Conservation (phyloP, 164 flowering plant genomes). For the Annona cherimola region DNA sequence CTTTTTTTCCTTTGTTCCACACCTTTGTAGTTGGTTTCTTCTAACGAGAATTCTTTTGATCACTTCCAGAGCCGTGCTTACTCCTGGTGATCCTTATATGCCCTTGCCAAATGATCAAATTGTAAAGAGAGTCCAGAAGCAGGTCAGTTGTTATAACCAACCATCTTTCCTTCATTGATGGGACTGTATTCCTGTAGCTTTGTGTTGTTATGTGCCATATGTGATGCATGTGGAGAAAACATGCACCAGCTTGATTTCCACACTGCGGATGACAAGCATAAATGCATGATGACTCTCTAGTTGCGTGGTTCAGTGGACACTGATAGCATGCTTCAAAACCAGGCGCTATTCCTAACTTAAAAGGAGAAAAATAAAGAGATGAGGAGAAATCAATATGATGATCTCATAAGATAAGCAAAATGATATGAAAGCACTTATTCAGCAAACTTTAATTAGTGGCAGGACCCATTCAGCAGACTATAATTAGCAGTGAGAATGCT, state of each 20-base stretch:
- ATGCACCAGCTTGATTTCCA: background rate
- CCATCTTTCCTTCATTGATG: background rate
- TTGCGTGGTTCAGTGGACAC: too few relatives aligned
- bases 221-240: background rate
- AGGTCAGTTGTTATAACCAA: constrained; percentile 42
- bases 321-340: too few relatives aligned
- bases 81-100: constrained; percentile 99
- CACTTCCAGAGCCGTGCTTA: constrained; percentile 78
- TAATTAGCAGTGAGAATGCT: too few relatives aligned
- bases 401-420: too few relatives aligned
- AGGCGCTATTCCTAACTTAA: too few relatives aligned
- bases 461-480: too few relatives aligned
- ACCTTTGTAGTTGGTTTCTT: background rate
- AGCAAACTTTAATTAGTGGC: too few relatives aligned
- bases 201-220: background rate
- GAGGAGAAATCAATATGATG: too few relatives aligned
- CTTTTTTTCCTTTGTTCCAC: background rate
- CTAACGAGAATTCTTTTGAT: constrained; percentile 1
- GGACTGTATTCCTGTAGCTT: background rate
- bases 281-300: background rate
- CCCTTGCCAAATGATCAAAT: constrained; percentile 81
- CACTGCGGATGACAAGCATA: background rate
- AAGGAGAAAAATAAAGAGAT: too few relatives aligned
- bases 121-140: constrained; percentile 66
- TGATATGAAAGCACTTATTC: too few relatives aligned